These are phyloP conservation scores for Erodium chrysanthum DNA, from an alignment of 441 rosid genomes.

Conservation along the genomic window DNA sequence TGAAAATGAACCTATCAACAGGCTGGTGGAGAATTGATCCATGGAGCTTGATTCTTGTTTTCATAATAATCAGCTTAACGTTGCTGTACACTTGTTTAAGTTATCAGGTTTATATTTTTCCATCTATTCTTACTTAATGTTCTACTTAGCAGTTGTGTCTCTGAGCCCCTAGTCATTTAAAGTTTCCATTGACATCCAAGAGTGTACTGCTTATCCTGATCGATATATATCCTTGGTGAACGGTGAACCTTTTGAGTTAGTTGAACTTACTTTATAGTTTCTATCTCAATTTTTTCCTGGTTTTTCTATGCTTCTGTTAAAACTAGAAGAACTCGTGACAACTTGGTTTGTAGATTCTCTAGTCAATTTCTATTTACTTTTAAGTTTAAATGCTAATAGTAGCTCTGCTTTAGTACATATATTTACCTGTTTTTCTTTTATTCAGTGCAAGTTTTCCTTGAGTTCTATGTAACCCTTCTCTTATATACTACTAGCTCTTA, in stretches of 20 bases:
- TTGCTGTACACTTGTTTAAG: too few species aligned
- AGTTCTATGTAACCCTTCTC: too few species aligned
- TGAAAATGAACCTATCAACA: too few species aligned
- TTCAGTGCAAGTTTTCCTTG: too few species aligned
- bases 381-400: too few species aligned
- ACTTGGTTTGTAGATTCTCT: too few species aligned
- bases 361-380: too few species aligned
- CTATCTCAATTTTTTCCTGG: too few species aligned
- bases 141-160: neutral
- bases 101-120: neutral
- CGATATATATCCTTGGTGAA: neutral
- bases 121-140: neutral
- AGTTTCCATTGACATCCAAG: neutral
- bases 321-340: neutral
- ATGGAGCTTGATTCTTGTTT: neutral
- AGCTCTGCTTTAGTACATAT: too few species aligned
- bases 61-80: too few species aligned
- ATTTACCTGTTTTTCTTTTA: too few species aligned
- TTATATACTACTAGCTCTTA: too few species aligned
- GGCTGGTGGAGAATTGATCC: neutral
- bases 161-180: neutral
- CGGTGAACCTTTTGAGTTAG: neutral
- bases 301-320: neutral
- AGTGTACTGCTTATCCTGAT: neutral
- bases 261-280: neutral